Evolutionary conservation across 305 asterid species (phyloP).

Genomic region (Ilex paraguariensis): DNA sequence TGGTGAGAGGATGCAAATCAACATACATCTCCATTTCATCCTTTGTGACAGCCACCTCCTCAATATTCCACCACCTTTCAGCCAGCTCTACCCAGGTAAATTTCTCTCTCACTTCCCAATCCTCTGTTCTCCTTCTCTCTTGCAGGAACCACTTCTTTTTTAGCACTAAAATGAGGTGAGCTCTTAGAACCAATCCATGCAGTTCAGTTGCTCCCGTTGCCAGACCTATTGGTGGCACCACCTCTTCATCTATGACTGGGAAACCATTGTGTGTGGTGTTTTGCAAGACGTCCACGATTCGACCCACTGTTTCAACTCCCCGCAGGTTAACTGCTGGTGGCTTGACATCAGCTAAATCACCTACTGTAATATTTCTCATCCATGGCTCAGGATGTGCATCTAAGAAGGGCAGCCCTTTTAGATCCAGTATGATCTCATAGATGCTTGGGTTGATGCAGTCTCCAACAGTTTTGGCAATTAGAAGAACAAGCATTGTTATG

Average conservation of each 20-base stretch:
- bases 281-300: conserved; percentile 64
- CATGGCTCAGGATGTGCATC: conserved; percentile 85
- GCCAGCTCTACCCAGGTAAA: conserved; percentile 78
- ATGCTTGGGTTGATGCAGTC: conserved; percentile 91
- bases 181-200: conserved; percentile 77
- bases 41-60: conserved; percentile 57
- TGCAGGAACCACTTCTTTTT: conserved; percentile 79
- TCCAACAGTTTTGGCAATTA: conserved; percentile 77
- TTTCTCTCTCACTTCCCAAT: conserved; percentile 78
- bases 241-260: conserved; percentile 60
- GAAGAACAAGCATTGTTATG: conserved; percentile 76
- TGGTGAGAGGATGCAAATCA: conserved; percentile 83
- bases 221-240: conserved; percentile 29
- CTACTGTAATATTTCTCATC: conserved; percentile 89
- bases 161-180: conserved; percentile 64
- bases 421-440: conserved; percentile 74
- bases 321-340: conserved; percentile 59
- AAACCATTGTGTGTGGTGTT: conserved; percentile 89
- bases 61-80: conserved; percentile 61
- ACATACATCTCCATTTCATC: conserved; percentile 83
- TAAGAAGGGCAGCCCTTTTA: conserved; percentile 86
- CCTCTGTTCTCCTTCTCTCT: conserved; percentile 66
- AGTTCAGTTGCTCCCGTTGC: conserved; percentile 49
- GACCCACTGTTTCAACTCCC: conserved; percentile 79
- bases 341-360: conserved; percentile 78